Evolutionary conservation across 2,329 filamentous ascomycete genomes (phyloP).

Genomic region (Penicillium sp.): DNA sequence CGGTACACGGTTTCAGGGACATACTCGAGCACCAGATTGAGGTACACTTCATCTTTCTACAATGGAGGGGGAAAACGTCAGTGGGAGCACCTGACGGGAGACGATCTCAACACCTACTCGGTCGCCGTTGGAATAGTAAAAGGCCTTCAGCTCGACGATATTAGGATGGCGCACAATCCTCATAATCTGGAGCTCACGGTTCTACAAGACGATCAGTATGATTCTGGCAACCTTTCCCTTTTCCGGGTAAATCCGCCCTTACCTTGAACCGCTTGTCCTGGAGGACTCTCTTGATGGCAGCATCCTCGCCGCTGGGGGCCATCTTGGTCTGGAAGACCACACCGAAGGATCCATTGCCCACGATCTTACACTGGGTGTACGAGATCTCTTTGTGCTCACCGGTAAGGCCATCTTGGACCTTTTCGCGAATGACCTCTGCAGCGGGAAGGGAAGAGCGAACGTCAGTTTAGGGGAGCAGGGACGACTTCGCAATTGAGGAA

Average conservation of each 20-base stretch:
- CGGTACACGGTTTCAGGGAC: constrained; percentile 98
- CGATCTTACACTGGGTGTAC: constrained; percentile 99
- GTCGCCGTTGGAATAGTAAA: constrained; percentile 99
- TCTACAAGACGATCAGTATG: constrained; percentile 60
- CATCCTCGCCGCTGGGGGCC: constrained; percentile 95
- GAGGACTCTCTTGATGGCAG: constrained; percentile 96
- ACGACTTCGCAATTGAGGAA: constrained; percentile 2
- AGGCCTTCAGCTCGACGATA: constrained; percentile 97
- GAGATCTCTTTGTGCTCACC: constrained; percentile 95
- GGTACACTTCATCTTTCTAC: constrained; percentile 96
- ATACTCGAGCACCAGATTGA: constrained; percentile 96
- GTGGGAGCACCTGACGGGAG: constrained; percentile 1
- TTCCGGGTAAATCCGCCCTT: constrained; percentile 22
- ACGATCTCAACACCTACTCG: constrained; percentile 59
- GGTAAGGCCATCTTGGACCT: constrained; percentile 96
- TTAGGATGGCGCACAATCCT: constrained; percentile 98
- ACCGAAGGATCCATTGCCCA: constrained; percentile 97
- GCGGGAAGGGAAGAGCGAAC: constrained; percentile 7
- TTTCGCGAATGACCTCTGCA: constrained; percentile 94
- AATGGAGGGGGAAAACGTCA: constrained; percentile 6
- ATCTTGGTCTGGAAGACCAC: constrained; percentile 99
- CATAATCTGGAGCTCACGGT: constrained; percentile 99
- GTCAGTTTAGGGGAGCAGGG: background rate
- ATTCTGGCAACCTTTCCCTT: background rate
- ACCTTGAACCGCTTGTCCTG: constrained; percentile 99